phyloP scores from a whole-genome alignment of 352 stramenopile genomes.

The Pythium folliculosum region DNA sequence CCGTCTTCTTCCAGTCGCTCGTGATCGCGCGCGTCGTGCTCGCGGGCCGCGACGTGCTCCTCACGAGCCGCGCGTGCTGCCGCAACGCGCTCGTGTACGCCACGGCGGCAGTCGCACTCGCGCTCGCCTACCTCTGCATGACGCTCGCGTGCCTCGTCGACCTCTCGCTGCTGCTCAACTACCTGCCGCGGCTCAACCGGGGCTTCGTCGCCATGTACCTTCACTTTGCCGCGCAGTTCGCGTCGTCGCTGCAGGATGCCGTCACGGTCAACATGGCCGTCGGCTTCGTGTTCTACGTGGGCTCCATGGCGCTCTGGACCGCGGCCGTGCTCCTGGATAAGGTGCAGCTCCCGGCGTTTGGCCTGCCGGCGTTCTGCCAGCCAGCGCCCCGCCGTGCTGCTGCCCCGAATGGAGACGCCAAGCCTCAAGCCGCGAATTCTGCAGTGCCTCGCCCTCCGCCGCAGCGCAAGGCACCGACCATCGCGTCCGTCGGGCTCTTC shows the following conservation, averaged over 20 bases:
- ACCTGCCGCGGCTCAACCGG: conserved; percentile 18
- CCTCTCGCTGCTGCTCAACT: conserved; percentile 17
- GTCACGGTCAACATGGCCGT: not conserved
- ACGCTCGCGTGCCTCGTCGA: conserved; percentile 21
- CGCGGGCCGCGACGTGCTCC: not conserved
- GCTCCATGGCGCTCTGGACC: conserved; percentile 15
- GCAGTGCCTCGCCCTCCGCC: not conserved
- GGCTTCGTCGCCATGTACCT: conserved; percentile 23
- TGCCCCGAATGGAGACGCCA: not conserved
- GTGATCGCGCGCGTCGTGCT: conserved; percentile 8
- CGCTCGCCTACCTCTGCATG: conserved; percentile 13
- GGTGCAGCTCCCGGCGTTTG: conserved; percentile 3
- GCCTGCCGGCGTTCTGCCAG: not conserved
- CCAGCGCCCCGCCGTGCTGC: not conserved
- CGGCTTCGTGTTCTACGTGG: not conserved
- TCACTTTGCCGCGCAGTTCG: conserved; percentile 14
- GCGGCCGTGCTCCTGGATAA: not conserved
- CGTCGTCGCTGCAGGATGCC: conserved; percentile 11
- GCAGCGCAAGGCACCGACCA: not conserved
- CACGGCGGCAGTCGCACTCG: not conserved
- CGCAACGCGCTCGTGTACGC: not conserved
- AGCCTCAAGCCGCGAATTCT: not conserved
- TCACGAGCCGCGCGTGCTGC: not conserved
- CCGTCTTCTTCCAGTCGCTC: conserved; percentile 17
- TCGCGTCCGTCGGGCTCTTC: not conserved